phyloP scores from a whole-genome alignment of 441 rosid species.

The Mallotus repandus region DNA sequence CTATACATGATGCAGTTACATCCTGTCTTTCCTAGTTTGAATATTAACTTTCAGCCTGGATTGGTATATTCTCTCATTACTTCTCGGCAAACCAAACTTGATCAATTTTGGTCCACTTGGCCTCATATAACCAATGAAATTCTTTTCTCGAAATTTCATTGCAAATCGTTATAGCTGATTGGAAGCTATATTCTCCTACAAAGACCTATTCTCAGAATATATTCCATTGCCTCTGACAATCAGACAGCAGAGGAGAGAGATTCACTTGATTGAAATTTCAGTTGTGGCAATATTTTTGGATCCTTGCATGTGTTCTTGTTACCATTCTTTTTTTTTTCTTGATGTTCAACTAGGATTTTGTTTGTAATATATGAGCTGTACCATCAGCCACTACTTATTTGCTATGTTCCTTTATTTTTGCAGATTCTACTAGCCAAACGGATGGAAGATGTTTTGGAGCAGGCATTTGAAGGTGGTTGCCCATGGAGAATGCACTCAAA shows the following conservation, averaged over 20 bases:
- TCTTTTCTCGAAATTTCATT: background rate
- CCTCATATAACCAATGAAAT: background rate
- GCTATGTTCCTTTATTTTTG: background rate
- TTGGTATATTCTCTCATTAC: too few relatives aligned
- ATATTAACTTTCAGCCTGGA: too few relatives aligned
- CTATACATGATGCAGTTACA: too few relatives aligned
- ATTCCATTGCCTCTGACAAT: background rate
- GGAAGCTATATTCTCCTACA: background rate
- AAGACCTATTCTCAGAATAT: background rate
- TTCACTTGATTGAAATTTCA: background rate
- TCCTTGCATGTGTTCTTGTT: background rate
- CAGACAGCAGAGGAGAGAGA: too few relatives aligned
- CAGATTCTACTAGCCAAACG: constrained; percentile 86
- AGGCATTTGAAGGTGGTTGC: constrained; percentile 93
- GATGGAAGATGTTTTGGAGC: constrained; percentile 93
- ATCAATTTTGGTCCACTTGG: background rate
- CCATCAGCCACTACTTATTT: background rate
- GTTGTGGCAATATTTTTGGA: background rate
- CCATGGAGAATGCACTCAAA: constrained; percentile 82
- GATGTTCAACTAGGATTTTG: background rate
- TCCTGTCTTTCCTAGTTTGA: too few relatives aligned
- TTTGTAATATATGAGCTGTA: background rate
- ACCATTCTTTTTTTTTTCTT: too few relatives aligned
- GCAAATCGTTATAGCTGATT: background rate
- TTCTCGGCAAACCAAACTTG: background rate